Percentiles rank a stretch among this genome's conserved stretches.
These are phyloP conservation scores for Eucalyptus grandis DNA, from an alignment of 345 rosid species.

Conservation along the genomic window DNA sequence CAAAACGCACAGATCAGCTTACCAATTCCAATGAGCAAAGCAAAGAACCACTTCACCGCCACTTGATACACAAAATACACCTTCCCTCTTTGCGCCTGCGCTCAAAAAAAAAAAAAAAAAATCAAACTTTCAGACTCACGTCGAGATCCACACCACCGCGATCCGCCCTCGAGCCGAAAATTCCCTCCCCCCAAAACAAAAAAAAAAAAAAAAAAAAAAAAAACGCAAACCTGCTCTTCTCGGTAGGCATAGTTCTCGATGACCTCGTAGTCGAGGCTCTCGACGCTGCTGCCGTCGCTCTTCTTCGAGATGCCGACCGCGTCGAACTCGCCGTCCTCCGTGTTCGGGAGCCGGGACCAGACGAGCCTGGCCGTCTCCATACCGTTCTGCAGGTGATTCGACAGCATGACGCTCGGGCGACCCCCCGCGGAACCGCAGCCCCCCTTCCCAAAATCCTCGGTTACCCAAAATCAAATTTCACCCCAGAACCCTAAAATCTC, in stretches of 20 bases:
- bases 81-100: constrained; percentile 83
- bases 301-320: constrained; percentile 33
- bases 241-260: constrained; percentile 88
- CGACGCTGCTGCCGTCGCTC: constrained; percentile 28
- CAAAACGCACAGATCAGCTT: not conserved
- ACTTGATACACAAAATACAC: constrained; percentile 62
- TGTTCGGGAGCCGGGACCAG: constrained; percentile 80
- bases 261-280: constrained; percentile 94
- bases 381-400: constrained; percentile 75
- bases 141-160: not conserved
- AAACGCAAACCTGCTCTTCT: constrained; percentile 56
- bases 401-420: constrained; percentile 27
- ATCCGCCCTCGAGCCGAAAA: not conserved
- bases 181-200: not conserved
- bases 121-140: not conserved
- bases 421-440: no score
- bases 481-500: not conserved
- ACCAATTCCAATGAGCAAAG: constrained; percentile 93
- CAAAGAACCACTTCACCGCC: constrained; percentile 87
- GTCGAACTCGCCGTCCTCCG: constrained; percentile 58
- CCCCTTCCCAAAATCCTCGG: not conserved
- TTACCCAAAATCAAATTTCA: not conserved
- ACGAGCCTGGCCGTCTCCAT: constrained; percentile 52
- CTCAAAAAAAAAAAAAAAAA: not conserved
- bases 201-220: not conserved